These are phyloP conservation scores for Ceratocystis diversiconidia DNA, from an alignment of 2,329 filamentous ascomycete species.

Conservation along the genomic window DNA sequence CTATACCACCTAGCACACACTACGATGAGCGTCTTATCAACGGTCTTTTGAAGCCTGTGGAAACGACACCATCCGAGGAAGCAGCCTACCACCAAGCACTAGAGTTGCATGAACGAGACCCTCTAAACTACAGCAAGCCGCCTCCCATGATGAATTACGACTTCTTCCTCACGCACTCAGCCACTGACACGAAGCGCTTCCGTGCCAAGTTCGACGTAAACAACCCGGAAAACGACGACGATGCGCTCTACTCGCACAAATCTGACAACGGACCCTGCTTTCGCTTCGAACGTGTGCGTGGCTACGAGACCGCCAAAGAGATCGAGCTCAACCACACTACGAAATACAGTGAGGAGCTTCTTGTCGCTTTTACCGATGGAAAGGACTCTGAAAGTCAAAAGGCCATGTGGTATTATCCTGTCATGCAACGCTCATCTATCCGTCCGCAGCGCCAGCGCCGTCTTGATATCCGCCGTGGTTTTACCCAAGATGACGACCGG, in stretches of 20 bases:
- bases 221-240: slow-evolving; percentile 40
- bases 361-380: slow-evolving; percentile 44
- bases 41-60: slow-evolving; percentile 47
- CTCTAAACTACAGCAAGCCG: slow-evolving; percentile 40
- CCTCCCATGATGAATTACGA: slow-evolving; percentile 50
- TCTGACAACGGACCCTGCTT: slow-evolving; percentile 38
- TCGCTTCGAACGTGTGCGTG: slow-evolving; percentile 46
- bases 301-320: slow-evolving; percentile 50
- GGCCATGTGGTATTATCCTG: slow-evolving; percentile 53
- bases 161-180: slow-evolving; percentile 44
- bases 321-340: slow-evolving; percentile 40
- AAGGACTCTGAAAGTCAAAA: slow-evolving; percentile 32
- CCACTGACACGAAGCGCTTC: slow-evolving; percentile 38
- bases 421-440: slow-evolving; percentile 49
- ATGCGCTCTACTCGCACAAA: slow-evolving; percentile 40
- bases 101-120: slow-evolving; percentile 43
- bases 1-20: slow-evolving; percentile 36
- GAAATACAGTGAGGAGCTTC: slow-evolving; percentile 51
- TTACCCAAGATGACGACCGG: slow-evolving; percentile 34
- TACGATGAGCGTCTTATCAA: slow-evolving; percentile 50
- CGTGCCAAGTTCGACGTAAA: slow-evolving; percentile 45
- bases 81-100: slow-evolving; percentile 35
- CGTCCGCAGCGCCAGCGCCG: slow-evolving; percentile 50
- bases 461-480: slow-evolving; percentile 39
- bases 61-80: slow-evolving; percentile 40